phyloP scores from a whole-genome alignment of 192 early-diverging fungal genomes.

The Podila verticillata region DNA sequence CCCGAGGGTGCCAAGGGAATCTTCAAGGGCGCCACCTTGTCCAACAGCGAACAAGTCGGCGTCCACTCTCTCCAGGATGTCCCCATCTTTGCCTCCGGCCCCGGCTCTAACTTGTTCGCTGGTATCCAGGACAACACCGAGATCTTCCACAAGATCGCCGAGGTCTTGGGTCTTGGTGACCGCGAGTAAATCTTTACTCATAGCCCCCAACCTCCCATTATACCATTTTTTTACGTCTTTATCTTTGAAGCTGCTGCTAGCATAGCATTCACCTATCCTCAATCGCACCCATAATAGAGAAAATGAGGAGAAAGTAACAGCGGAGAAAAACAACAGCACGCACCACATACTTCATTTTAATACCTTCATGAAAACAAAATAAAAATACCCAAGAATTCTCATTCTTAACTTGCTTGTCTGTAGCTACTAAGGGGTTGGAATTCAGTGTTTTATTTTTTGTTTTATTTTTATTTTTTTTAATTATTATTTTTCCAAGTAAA shows the following conservation, averaged over 20 bases:
- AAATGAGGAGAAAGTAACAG: neutral
- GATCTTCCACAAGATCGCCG: constrained; percentile 61
- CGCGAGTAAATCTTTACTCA: neutral
- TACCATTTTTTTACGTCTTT: too few species aligned
- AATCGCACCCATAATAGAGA: neutral
- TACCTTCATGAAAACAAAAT: too few species aligned
- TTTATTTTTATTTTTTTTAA: too few species aligned
- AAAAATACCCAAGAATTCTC: too few species aligned
- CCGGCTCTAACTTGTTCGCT: constrained; percentile 50
- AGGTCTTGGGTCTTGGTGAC: constrained; percentile 49
- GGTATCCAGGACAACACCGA: constrained; percentile 59
- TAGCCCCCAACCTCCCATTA: too few species aligned
- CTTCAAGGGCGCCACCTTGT: constrained; percentile 29
- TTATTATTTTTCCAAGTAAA: too few species aligned
- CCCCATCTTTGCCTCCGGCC: constrained; percentile 55
- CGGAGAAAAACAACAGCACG: too few species aligned
- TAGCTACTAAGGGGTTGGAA: too few species aligned
- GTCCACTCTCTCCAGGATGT: constrained; percentile 63
- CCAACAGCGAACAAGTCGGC: constrained; percentile 31
- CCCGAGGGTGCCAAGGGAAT: constrained; percentile 33
- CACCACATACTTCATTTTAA: too few species aligned
- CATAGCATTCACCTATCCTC: neutral
- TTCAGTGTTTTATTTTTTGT: too few species aligned
- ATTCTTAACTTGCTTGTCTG: too few species aligned
- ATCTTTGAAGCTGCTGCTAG: neutral